phyloP scores from a whole-genome alignment of 192 early-diverging fungal genomes.

The Mortierella hygrophila region DNA sequence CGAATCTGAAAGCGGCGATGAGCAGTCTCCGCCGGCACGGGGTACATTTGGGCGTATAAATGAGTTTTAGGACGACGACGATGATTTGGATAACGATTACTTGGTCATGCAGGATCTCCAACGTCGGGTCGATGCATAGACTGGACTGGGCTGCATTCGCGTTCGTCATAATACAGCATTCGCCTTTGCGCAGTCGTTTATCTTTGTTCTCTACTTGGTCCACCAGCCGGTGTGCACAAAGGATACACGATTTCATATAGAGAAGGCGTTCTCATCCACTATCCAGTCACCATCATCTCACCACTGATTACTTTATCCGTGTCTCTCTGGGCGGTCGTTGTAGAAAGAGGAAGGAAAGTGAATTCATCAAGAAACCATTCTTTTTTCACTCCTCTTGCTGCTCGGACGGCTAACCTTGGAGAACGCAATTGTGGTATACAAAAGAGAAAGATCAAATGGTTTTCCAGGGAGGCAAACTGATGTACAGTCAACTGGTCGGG shows the following conservation, averaged over 20 bases:
- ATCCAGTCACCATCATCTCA: no score
- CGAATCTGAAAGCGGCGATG: slow-evolving; percentile 4
- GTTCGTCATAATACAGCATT: background rate
- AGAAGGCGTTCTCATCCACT: no score
- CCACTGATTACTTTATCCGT: no score
- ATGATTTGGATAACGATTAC: background rate
- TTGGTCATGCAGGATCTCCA: slow-evolving; percentile 17
- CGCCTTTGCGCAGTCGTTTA: background rate
- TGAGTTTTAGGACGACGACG: background rate
- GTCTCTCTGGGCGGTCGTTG: no score
- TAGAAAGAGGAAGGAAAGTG: no score
- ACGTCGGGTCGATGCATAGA: background rate
- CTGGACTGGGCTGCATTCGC: background rate
- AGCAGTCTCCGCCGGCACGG: background rate
- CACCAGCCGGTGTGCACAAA: no score
- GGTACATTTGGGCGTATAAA: background rate
- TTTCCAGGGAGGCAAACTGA: background rate
- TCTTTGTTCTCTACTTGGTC: background rate
- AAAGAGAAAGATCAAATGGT: no score
- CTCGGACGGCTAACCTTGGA: no score
- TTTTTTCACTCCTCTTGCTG: no score
- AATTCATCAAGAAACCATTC: no score
- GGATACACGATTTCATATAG: no score
- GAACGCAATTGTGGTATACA: no score
- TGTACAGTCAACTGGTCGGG: background rate